Conservation (phyloP, 768 basidiomycete species). For the Hygrophorus russula region DNA sequence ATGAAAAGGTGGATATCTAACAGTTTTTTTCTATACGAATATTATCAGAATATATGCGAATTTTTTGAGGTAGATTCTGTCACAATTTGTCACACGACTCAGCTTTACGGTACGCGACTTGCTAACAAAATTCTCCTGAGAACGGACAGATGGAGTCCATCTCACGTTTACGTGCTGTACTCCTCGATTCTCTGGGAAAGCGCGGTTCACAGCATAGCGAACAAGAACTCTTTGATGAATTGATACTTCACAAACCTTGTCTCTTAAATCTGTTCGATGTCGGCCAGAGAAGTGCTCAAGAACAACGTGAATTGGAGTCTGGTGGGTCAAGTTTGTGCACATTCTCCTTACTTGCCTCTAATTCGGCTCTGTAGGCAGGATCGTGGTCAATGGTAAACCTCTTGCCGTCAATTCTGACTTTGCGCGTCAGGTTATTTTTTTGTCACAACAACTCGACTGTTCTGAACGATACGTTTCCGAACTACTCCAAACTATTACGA, state of each 20-base stretch:
- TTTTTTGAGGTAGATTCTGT: too few relatives aligned
- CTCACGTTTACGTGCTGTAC: conserved; percentile 40
- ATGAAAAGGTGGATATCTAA: not conserved
- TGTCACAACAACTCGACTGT: conserved; percentile 69
- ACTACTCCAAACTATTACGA: conserved; percentile 53
- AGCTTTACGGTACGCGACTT: not conserved
- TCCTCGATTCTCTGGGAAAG: conserved; percentile 35
- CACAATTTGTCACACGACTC: too few relatives aligned
- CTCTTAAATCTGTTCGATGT: conserved; percentile 57
- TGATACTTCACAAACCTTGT: conserved; percentile 54
- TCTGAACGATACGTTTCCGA: conserved; percentile 75
- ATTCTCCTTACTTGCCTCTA: conserved; percentile 3
- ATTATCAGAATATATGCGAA: too few relatives aligned
- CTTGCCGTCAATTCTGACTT: conserved; percentile 72
- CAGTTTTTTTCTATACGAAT: too few relatives aligned
- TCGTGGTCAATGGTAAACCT: conserved; percentile 49
- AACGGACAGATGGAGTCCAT: conserved; percentile 55
- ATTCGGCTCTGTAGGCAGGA: conserved; percentile 40
- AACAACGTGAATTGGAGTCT: conserved; percentile 63
- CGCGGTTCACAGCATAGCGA: conserved; percentile 41
- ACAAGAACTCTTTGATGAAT: conserved; percentile 66
- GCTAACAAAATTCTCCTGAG: not conserved
- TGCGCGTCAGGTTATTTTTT: conserved; percentile 62
- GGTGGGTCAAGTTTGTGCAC: conserved; percentile 24
- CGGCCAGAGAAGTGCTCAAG: conserved; percentile 46